Percentiles rank a stretch among this genome's conserved stretches.
Conservation (phyloP, 2,329 filamentous ascomycete genomes). For the Neofusicoccum ribis region DNA sequence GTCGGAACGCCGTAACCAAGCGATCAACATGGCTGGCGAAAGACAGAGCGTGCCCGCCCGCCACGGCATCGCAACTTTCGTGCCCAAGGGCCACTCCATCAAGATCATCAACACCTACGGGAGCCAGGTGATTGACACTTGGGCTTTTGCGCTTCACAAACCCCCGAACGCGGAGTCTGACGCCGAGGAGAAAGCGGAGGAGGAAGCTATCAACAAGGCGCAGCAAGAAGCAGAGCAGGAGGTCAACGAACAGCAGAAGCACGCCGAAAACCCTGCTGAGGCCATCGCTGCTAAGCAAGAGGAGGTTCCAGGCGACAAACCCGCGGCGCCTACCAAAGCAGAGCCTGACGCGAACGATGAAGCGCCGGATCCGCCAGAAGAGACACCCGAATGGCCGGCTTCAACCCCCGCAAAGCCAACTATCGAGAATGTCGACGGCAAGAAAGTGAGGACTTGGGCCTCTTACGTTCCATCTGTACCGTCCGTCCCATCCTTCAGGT, state of each 20-base stretch:
- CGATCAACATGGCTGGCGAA: conserved; percentile 40
- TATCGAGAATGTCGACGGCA: conserved; percentile 23
- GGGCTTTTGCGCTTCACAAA: conserved; percentile 50
- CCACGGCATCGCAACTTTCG: conserved; percentile 53
- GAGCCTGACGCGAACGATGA: background rate
- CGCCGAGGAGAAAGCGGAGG: conserved; percentile 31
- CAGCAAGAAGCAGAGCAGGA: conserved; percentile 24
- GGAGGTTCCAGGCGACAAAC: background rate
- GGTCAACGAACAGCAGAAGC: conserved; percentile 25
- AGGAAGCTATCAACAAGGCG: conserved; percentile 22
- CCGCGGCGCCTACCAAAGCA: background rate
- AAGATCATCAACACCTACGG: conserved; percentile 54
- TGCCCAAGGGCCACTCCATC: conserved; percentile 49
- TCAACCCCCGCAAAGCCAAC: conserved; percentile 23
- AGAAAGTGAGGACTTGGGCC: background rate
- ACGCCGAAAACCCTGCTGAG: conserved; percentile 13
- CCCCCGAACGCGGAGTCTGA: conserved; percentile 36
- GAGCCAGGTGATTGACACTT: conserved; percentile 52
- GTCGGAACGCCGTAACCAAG: background rate
- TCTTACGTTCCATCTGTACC: conserved; percentile 22
- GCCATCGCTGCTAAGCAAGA: background rate
- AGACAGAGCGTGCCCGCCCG: conserved; percentile 50
- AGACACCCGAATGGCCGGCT: background rate
- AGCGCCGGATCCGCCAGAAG: background rate
- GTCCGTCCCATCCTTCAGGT: background rate